These are phyloP conservation scores for Flagelloscypha sp. DNA, from an alignment of 768 basidiomycete genomes.

Conservation along the genomic window DNA sequence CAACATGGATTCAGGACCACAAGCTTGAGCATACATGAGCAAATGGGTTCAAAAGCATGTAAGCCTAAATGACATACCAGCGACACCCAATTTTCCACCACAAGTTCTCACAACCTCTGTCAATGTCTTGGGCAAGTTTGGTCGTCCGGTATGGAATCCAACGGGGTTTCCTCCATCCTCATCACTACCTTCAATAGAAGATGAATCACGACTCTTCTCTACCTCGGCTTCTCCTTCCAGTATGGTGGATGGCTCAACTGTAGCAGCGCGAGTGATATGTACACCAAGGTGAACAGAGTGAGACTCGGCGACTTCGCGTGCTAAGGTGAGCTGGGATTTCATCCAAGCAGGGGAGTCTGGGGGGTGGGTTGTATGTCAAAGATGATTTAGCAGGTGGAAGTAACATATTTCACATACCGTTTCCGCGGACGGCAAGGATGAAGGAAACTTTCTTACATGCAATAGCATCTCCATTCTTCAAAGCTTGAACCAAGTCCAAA, in stretches of 20 bases:
- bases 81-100: slow-evolving; percentile 17
- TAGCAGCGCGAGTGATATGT: neutral
- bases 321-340: slow-evolving; percentile 9
- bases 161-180: slow-evolving; percentile 2
- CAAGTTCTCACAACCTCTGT: slow-evolving; percentile 10
- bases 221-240: neutral
- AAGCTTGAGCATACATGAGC: slow-evolving; percentile 13
- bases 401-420: no score
- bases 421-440: slow-evolving; percentile 15
- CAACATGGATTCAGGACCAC: slow-evolving; percentile 21
- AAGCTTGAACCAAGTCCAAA: slow-evolving; percentile 14
- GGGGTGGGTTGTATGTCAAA: no score
- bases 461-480: slow-evolving; percentile 10
- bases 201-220: slow-evolving; percentile 6
- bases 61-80: slow-evolving; percentile 16
- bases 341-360: slow-evolving; percentile 17
- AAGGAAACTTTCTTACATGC: slow-evolving; percentile 16
- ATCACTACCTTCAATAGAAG: no score
- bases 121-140: slow-evolving; percentile 13
- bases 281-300: neutral
- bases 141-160: slow-evolving; percentile 11
- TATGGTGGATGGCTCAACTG: no score
- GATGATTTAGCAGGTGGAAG: no score
- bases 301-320: neutral
- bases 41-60: neutral